Conservation (phyloP, 2,329 filamentous ascomycete genomes). For the Fusarium miscanthi region DNA sequence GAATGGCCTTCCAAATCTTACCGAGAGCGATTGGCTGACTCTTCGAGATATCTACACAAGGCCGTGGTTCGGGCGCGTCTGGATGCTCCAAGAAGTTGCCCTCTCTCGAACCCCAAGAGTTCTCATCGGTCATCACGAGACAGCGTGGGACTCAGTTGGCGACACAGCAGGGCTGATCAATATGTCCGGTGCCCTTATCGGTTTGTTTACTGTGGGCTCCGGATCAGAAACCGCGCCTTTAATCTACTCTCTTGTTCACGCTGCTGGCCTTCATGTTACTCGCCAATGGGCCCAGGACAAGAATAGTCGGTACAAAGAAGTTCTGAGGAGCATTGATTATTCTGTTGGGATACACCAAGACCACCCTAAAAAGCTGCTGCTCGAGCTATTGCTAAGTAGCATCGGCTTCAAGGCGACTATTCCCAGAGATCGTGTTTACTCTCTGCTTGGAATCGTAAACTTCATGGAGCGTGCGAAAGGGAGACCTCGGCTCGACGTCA, state of each 20-base stretch:
- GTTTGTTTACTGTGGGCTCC: background rate
- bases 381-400: constrained; percentile 28
- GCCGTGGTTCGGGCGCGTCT: constrained; percentile 45
- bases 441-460: constrained; percentile 41
- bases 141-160: background rate
- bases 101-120: background rate
- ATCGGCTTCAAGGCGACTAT: constrained; percentile 36
- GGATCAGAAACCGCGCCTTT: background rate
- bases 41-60: constrained; percentile 33
- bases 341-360: background rate
- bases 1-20: constrained; percentile 35
- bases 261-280: background rate
- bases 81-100: constrained; percentile 28
- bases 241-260: background rate
- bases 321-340: background rate
- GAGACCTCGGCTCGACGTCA: constrained; percentile 14
- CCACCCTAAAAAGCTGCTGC: background rate
- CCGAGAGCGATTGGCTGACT: constrained; percentile 23
- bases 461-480: constrained; percentile 26
- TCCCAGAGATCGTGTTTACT: constrained; percentile 40
- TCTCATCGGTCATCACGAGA: background rate
- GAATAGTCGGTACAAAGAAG: background rate
- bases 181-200: background rate
- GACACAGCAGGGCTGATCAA: background rate
- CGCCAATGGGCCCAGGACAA: background rate